Evolutionary conservation across 2,329 filamentous ascomycete species (phyloP), one percentile per base, ranked within the genome.

Genomic region (Phialophora verrucosa): DNA sequence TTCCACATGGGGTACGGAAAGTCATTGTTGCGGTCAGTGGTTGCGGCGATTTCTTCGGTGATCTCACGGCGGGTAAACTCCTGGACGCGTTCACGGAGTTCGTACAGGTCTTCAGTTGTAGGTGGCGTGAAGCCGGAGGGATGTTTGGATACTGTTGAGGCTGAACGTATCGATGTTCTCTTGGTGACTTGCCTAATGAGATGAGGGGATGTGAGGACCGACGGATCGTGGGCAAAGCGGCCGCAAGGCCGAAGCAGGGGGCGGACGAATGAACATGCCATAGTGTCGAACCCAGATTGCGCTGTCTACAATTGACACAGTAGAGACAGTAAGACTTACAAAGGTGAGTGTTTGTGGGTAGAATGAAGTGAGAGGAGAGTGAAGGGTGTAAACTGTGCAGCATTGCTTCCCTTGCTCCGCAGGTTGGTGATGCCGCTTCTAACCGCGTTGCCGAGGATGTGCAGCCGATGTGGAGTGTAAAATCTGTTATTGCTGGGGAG

Each of bases 1-100:
- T 85, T 84, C 95, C 95, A 99, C 90, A 99, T 94, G 6, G 90
- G 88, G 59, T 87, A 85, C 3, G 95, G 95, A 78, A 99, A 99
- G 57, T 87, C 88, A 84, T 98, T 98, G 75, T 84, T 84, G 75
- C 87, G 86, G 81, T 99, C 94, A n/a, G 93, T 96, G 63, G 83
- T 83, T 11, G 91, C 86, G 0, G 94, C 95, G 14, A 97, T 82
- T 71, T 93, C 89, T 76, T 92, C 91, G 23, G 92, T 82, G 64
- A 98, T 93, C 78, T 97, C 93, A 74, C 94, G 88, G 67, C 91
- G 88, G 83, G 91, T 89, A 75, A 99, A 99, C 64, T 97, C 93
- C 73, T 93, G 91, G 31, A 96, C 92, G 29, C 90, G 84, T 74
- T 93, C 91, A 65, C 93, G 88, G 66, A 97, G 83, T 80, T 97